phyloP scores from a whole-genome alignment of 805 yeast genomes.

The Lachancea sp. region DNA sequence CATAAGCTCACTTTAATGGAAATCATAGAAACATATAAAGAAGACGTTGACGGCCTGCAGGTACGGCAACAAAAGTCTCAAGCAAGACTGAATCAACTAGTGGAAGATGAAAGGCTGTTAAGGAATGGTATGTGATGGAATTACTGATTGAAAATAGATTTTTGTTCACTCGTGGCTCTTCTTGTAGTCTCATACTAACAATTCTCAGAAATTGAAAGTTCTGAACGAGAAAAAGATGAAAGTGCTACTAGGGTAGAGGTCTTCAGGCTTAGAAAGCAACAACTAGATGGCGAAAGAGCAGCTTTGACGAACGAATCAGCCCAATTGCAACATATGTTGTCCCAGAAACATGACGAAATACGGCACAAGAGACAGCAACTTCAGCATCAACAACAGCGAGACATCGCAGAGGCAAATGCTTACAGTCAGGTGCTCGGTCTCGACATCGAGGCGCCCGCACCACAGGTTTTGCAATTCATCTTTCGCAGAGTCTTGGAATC shows the following conservation, averaged over 20 bases:
- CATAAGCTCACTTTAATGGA: conserved; percentile 2
- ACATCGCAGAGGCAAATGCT: conserved; percentile 45
- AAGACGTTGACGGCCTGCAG: conserved; percentile 8
- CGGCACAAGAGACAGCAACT: conserved; percentile 33
- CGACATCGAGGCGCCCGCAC: conserved; percentile 43
- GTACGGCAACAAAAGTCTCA: conserved; percentile 12
- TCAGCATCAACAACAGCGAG: conserved; percentile 39
- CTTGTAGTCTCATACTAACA: background rate
- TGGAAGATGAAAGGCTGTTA: conserved; percentile 2
- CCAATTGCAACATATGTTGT: conserved; percentile 31
- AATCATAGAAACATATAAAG: conserved; percentile 3
- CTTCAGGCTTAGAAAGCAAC: conserved; percentile 33
- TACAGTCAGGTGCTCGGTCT: conserved; percentile 53
- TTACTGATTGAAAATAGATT: background rate
- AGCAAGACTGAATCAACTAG: background rate
- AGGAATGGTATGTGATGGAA: conserved; percentile 4
- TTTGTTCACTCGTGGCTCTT: background rate
- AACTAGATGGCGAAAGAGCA: conserved; percentile 29
- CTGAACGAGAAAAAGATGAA: conserved; percentile 24
- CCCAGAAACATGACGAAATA: conserved; percentile 30
- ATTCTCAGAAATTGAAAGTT: conserved; percentile 19
- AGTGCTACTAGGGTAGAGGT: conserved; percentile 35
- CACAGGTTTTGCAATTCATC: conserved; percentile 41
- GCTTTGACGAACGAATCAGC: conserved; percentile 28
- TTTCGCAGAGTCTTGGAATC: conserved; percentile 40